These are phyloP conservation scores for Hypoxylon rubiginosum DNA, from an alignment of 2,329 filamentous ascomycete genomes.

Conservation along the genomic window DNA sequence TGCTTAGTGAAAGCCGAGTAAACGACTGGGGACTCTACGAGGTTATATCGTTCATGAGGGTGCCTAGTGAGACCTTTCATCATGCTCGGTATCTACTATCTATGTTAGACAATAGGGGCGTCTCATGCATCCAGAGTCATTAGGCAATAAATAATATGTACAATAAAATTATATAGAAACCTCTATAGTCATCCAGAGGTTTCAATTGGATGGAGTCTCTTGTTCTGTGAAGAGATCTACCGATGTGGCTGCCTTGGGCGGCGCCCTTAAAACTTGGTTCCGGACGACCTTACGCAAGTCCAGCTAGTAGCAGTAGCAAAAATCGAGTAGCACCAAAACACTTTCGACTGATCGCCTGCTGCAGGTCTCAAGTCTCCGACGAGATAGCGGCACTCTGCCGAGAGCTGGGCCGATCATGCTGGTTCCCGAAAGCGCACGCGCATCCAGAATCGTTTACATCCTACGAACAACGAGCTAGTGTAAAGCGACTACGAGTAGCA, in stretches of 20 bases:
- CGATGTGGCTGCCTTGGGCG: neutral
- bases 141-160: neutral
- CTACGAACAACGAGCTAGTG: neutral
- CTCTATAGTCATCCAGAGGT: neutral
- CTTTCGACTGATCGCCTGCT: slow-evolving; percentile 5
- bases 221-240: neutral
- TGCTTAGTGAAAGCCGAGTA: neutral
- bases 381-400: neutral
- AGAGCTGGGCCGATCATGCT: slow-evolving; percentile 19
- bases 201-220: neutral
- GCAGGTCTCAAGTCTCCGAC: slow-evolving; percentile 14
- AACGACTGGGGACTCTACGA: neutral
- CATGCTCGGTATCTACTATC: neutral
- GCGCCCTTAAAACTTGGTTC: neutral
- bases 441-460: neutral
- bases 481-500: slow-evolving; percentile 7
- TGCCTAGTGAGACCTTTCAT: neutral
- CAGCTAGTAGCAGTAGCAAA: slow-evolving; percentile 1
- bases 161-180: neutral
- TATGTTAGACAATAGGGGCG: neutral
- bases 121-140: neutral
- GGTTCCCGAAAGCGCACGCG: slow-evolving; percentile 20
- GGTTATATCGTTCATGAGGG: neutral
- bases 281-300: neutral
- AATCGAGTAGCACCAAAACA: neutral